phyloP scores from a whole-genome alignment of 2,329 filamentous ascomycete genomes.

The Furcasterigmium furcatum region DNA sequence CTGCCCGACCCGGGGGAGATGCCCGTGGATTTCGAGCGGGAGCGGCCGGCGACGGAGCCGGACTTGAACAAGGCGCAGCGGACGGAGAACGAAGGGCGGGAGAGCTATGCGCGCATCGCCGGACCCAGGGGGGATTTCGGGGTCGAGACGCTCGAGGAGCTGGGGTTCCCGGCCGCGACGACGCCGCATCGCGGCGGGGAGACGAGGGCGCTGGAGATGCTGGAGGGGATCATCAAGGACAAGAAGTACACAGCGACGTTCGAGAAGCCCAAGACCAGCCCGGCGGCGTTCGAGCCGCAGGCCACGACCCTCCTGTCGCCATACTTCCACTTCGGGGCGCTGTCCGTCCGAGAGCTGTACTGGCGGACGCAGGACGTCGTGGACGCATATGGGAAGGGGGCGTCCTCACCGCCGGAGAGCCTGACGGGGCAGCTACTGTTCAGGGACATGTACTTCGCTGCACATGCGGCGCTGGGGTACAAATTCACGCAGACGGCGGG shows the following conservation, averaged over 20 bases:
- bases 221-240: slow-evolving; percentile 58
- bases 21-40: slow-evolving; percentile 55
- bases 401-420: slow-evolving; percentile 63
- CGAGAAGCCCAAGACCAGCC: slow-evolving; percentile 72
- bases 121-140: slow-evolving; percentile 68
- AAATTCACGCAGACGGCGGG: slow-evolving; percentile 61
- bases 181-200: slow-evolving; percentile 72
- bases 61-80: slow-evolving; percentile 61
- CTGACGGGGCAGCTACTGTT: slow-evolving; percentile 72
- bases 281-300: slow-evolving; percentile 69
- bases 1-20: slow-evolving; percentile 66
- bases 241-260: slow-evolving; percentile 70
- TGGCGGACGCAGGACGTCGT: slow-evolving; percentile 66
- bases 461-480: slow-evolving; percentile 65
- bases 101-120: slow-evolving; percentile 56
- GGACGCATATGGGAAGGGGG: slow-evolving; percentile 49
- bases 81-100: slow-evolving; percentile 40
- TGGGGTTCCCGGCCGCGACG: slow-evolving; percentile 63
- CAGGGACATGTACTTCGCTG: slow-evolving; percentile 80
- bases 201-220: slow-evolving; percentile 53
- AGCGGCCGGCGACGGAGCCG: slow-evolving; percentile 42
- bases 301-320: slow-evolving; percentile 72
- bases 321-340: slow-evolving; percentile 70
- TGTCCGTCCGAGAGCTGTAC: slow-evolving; percentile 70
- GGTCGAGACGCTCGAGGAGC: slow-evolving; percentile 67